Base-by-base conservation (phyloP, 1,284 basidiomycete species). In the Coriolopsis trogii region DNA sequence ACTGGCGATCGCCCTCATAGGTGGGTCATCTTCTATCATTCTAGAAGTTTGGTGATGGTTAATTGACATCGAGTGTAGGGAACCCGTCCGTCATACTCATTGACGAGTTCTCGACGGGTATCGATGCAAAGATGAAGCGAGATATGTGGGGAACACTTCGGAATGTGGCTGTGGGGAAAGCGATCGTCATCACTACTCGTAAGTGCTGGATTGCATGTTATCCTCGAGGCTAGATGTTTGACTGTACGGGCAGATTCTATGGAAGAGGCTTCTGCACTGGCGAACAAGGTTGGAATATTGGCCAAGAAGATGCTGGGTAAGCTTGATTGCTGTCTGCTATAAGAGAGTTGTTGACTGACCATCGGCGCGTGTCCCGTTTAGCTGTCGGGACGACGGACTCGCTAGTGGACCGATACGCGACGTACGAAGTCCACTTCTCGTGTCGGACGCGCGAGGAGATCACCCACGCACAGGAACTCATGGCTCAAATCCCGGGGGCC, bases 91-190 rank as follows among this genome's bases (percentile, higher is more conserved):
- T 92, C 8, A 71, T 93, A 3, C 75, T 92, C 33, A 89, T 93
- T 38, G 91, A 93, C 62, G 89, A 93, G 66, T 91, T 91, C 64
- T 89, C 86, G 3, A 90, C 87, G 1, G 91, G 91, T 4, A 84
- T 92, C 21, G 91, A 92, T 65, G 85, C 89, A 3, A 89, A 84
- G 69, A 90, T 86, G 75, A 92, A 91, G 69, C 75, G 90, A 37
- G 87, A 91, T 21, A 89, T 92, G 78, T 93, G 90, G 90, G 74
- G 74, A 15, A 89, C 87, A 0, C 72, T 92, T 40, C 75, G 84
- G 51, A 78, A 78, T 31, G 83, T 88, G 4, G 74, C 84, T 1
- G 73, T 78, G 29, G 82, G 86, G 41, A 85, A 88, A 65, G 80
- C 84, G 2, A 78, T 88, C 21, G 74, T 87, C 25, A 82, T 88